phyloP scores from a whole-genome alignment of 2,329 filamentous ascomycete genomes.

The Aspergillus candidus region DNA sequence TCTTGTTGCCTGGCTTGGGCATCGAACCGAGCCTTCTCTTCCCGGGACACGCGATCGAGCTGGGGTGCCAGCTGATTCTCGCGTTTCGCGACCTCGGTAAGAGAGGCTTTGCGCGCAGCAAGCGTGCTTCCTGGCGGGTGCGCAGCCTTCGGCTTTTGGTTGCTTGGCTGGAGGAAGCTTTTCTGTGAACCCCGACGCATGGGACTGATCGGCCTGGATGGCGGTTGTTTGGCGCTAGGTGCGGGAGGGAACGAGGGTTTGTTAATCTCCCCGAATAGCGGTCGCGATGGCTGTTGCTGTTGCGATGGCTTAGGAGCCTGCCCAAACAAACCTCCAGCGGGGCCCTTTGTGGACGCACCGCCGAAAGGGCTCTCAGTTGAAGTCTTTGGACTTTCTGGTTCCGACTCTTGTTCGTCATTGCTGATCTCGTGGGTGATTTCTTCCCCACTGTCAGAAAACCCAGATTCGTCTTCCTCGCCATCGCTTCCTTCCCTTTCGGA shows the following conservation, averaged over 20 bases:
- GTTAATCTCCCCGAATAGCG: constrained; percentile 42
- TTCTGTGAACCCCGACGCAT: constrained; percentile 29
- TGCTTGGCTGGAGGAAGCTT: constrained; percentile 26
- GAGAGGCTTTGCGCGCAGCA: constrained; percentile 35
- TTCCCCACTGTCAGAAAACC: constrained; percentile 43
- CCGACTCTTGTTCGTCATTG: constrained; percentile 22
- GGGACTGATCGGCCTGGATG: constrained; percentile 43
- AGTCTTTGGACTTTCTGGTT: constrained; percentile 32
- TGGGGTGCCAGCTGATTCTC: constrained; percentile 19
- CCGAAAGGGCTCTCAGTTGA: constrained; percentile 44
- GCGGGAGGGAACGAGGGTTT: constrained; percentile 34
- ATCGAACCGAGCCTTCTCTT: constrained; percentile 25
- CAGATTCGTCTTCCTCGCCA: constrained; percentile 28
- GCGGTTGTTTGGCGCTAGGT: constrained; percentile 26
- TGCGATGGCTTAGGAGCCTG: constrained; percentile 1
- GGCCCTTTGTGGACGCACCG: constrained; percentile 28
- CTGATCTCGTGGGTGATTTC: constrained; percentile 40
- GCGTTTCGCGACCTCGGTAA: constrained; percentile 29
- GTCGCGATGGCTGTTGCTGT: constrained; percentile 23
- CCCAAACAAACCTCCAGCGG: constrained; percentile 36
- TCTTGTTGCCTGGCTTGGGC: constrained; percentile 26
- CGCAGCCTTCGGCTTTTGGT: constrained; percentile 35
- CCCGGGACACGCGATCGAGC: constrained; percentile 18
- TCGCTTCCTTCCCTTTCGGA: constrained; percentile 10
- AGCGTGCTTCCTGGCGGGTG: constrained; percentile 34